Base-by-base conservation (phyloP, 441 rosid species). In the Gossypium gossypioides region DNA sequence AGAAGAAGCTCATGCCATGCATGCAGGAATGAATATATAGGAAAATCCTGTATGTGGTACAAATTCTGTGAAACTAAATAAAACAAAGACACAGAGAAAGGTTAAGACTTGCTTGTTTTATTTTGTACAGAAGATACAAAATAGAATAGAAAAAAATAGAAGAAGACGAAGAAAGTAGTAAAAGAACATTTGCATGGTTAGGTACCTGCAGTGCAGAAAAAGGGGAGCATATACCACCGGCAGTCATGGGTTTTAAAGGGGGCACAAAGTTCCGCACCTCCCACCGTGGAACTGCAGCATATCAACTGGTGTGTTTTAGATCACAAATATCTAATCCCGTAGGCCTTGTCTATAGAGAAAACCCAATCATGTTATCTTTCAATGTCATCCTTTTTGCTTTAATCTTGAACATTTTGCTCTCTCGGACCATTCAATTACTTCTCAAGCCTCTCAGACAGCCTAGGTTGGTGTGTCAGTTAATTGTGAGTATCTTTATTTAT, bases 361-460 rank as follows among this genome's bases (percentile, higher is more conserved):
- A 73, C 70, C 87, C 89, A 1, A 59, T 86, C 69, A 72, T 74
- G 12, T 81, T 61, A 65, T 64, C 83, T 24, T 81, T 88, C 70
- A 75, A 80, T 0, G 78, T 83, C 4, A 65, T 87, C 52, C 25
- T 93, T 29, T 46, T 84, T 0, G 86, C 84, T 72, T 44, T 85
- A 0, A 6, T 81, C 37, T 18, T 89, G 50, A 71, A 85, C 59
- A 77, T 86, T 62, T 2, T 78, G 0, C 57, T 74, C 48, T 80
- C 86, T 18, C 81, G 79, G 16, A 0, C 68, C 4, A 12, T 84
- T 62, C 86, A 86, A 13, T 69, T 78, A 61, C 75, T 88, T 76
- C 91, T 93, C 81, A 86, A 80, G 52, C 96, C 97, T 60, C 81
- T 93, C 29, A 81, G 76, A 42, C 94, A 89, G 77, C 96, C 96